Base-by-base conservation (phyloP, 495 filamentous ascomycete species). In the Tetracladium setigerum region DNA sequence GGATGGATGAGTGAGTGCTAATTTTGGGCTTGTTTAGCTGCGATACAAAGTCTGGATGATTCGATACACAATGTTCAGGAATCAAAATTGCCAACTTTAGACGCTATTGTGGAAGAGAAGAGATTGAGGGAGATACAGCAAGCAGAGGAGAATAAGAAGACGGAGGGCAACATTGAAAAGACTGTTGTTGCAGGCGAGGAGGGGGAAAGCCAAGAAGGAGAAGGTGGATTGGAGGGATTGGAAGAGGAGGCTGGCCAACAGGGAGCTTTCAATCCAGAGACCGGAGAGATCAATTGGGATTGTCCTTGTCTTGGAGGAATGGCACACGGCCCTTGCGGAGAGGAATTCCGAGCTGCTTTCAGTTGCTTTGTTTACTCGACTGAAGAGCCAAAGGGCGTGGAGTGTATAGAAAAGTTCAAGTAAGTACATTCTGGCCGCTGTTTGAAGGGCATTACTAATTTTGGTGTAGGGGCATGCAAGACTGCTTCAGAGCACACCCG, bases 211-310 rank as follows among this genome's bases (percentile, higher is more conserved):
- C 33, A 30, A 17, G 47, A 55, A 12, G 52, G 35, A 17, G 45
- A 48, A 12, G 58, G 49, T 47, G 52, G 24, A 34, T 58, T 74
- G 30, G 75, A 80, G 52, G 82, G 77, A 5, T 68, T 92, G 13
- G 83, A 92, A 65, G 78, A 86, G 39, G 87, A 96, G 65, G 88
- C 89, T 16, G 74, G 66, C 43, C 74, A 88, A 52, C 78, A 96
- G 63, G 92, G 90, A 16, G 92, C 92, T 0, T 98, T 96, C 70
- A 91, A 98, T 66, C 87, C 88, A 11, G 94, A 97, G 74, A 98
- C 92, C 8, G 92, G 92, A 53, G 92, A 97, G 76, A 98, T 98
- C 68, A 97, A 98, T 73, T 98, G 94, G 94, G 92, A 96, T 62
- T 98, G 92, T 67, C 92, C 94, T 15, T 98, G 92, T 62, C 71